Evolutionary conservation across 1,139 yeast species (phyloP), one percentile per base, ranked within the genome.

Genomic region (Kluyveromyces sp.): DNA sequence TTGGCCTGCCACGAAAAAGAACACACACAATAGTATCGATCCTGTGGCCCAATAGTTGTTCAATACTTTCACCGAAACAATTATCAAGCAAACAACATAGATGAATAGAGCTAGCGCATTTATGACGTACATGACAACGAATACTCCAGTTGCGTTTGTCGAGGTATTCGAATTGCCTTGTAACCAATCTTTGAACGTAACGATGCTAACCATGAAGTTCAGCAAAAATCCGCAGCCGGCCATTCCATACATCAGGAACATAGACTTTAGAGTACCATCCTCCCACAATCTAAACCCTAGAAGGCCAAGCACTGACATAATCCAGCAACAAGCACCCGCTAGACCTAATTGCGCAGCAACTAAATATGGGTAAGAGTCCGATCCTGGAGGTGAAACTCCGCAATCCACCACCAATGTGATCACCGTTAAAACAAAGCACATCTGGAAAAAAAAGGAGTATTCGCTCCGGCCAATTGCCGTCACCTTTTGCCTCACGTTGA

Each of bases 401-500:
- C 95, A 82, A 61, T 90, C 96, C 15, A 88, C 92, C 35, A 89
- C 77, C 49, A 90, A 71, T 4, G 90, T 74, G 52, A 82, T 68
- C 30, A 84, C 74, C 7, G 79, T 74, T 54, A 85, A 72, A 1
- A 78, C 71, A 38, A 83, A 69, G 53, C 76, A 72, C 41, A 79
- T 58, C 65, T 83, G 80, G 63, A 81, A 83, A 60, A 86, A 83
- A 55, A 77, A 79, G 48, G 88, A 68, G 81, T 89, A 85, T 61
- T 92, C 98, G 15, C 79, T 73, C 52, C 97, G 74, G 2, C 97
- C 97, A 50, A 92, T 90, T 21, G 97, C 97, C 0, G 97, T 92
- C 63, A 85, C 90, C 69, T 90, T 88, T 49, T 82, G 72, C 59
- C 90, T 73, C 41, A 89, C 81, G 56, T 84, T 83, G 70, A 81